Evolutionary conservation across 371 early-diverging fungal species (phyloP).

Genomic region (Thermomucor indicae-seudaticae): DNA sequence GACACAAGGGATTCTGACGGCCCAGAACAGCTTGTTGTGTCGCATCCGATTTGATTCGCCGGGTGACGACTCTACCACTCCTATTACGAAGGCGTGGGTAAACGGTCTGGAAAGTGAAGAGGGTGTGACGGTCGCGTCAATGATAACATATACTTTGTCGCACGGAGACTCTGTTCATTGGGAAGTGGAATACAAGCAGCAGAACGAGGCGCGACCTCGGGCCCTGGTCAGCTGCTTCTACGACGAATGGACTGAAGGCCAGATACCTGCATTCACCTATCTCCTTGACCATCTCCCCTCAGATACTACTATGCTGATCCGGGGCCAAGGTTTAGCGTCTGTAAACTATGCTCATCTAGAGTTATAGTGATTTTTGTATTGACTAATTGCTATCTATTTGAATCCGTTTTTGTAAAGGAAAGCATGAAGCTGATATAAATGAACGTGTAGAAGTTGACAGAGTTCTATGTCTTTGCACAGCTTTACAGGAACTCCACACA

Average conservation of each 20-base stretch:
- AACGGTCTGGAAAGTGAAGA: constrained; percentile 9
- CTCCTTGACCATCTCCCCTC: constrained; percentile 19
- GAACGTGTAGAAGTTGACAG: too few species aligned
- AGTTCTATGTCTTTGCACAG: too few species aligned
- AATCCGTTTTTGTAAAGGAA: too few species aligned
- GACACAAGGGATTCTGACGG: constrained; percentile 12
- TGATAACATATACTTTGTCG: constrained; percentile 30
- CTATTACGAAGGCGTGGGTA: constrained; percentile 17
- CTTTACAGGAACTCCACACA: too few species aligned
- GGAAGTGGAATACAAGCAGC: constrained; percentile 22
- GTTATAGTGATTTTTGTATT: constrained; percentile 1
- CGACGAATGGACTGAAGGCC: constrained; percentile 37
- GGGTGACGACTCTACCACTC: neutral
- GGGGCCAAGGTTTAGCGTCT: constrained; percentile 30
- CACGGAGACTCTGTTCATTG: constrained; percentile 31
- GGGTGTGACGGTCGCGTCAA: constrained; percentile 6
- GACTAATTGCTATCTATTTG: too few species aligned
- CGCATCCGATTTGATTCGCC: constrained; percentile 20
- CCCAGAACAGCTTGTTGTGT: constrained; percentile 40
- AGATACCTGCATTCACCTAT: constrained; percentile 31
- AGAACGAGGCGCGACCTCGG: constrained; percentile 3
- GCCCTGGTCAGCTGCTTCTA: constrained; percentile 27
- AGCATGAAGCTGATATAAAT: too few species aligned
- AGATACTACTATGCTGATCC: constrained; percentile 19
- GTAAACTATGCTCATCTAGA: constrained; percentile 12